These are phyloP conservation scores for Kuraishia hungarica DNA, from an alignment of 805 yeast genomes.

Conservation along the genomic window DNA sequence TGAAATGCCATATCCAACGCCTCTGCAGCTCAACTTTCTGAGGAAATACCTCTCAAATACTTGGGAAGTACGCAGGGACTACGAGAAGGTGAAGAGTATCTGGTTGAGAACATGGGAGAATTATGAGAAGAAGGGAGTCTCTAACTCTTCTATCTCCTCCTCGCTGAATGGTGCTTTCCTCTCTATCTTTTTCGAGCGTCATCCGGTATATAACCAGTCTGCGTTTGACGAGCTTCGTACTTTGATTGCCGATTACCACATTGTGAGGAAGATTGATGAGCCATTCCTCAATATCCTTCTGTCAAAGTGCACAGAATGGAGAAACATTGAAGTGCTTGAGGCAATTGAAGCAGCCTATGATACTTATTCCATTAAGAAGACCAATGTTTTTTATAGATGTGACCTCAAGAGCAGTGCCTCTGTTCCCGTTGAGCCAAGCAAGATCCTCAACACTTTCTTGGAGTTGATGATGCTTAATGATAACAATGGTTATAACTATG, in stretches of 20 bases:
- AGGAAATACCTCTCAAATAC: constrained; percentile 56
- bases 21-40: constrained; percentile 66
- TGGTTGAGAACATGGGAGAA: constrained; percentile 57
- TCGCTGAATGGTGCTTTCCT: constrained; percentile 64
- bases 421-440: constrained; percentile 42
- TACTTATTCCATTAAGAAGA: constrained; percentile 45
- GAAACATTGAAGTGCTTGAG: constrained; percentile 53
- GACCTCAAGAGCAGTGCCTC: constrained; percentile 65
- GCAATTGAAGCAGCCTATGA: constrained; percentile 54
- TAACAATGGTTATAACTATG: constrained; percentile 44
- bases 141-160: constrained; percentile 62
- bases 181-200: constrained; percentile 55
- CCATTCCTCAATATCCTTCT: constrained; percentile 75
- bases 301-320: constrained; percentile 61
- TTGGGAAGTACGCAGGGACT: constrained; percentile 46
- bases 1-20: constrained; percentile 66
- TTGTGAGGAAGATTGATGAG: constrained; percentile 58
- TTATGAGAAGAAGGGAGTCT: constrained; percentile 40
- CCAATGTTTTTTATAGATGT: constrained; percentile 67
- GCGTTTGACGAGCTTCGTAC: constrained; percentile 51
- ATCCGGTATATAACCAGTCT: constrained; percentile 39
- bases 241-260: constrained; percentile 46
- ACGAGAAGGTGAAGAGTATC: constrained; percentile 47
- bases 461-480: constrained; percentile 34
- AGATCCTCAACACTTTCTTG: constrained; percentile 34